These are phyloP conservation scores for Aureococcus anophagefferens DNA, from an alignment of 108 stramenopile genomes.

Conservation along the genomic window DNA sequence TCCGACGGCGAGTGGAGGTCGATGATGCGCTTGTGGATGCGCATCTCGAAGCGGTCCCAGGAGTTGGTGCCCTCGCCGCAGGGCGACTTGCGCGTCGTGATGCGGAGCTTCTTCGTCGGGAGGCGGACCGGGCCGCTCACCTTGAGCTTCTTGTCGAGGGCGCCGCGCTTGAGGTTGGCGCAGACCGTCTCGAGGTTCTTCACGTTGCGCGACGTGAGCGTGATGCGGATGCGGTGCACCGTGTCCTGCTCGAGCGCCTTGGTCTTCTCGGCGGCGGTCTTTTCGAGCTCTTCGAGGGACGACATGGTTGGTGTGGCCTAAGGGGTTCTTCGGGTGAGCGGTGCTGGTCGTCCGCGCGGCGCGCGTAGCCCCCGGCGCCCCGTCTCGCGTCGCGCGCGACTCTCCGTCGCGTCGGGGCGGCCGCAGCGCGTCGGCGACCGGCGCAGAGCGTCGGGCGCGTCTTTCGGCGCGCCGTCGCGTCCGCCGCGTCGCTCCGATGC, in stretches of 20 bases:
- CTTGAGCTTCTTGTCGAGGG: constrained; percentile 83
- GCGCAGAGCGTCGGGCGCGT: too few species aligned
- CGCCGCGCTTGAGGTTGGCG: constrained; percentile 87
- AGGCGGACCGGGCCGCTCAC: constrained; percentile 94
- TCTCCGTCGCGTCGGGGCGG: too few species aligned
- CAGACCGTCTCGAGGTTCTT: constrained; percentile 97
- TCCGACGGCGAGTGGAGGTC: constrained; percentile 91
- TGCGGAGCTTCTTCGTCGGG: constrained; percentile 91
- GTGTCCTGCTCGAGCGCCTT: constrained; percentile 16
- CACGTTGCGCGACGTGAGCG: constrained; percentile 94
- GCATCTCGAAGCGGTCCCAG: constrained; percentile 97
- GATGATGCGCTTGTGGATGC: constrained; percentile 99
- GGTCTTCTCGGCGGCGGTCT: too few species aligned
- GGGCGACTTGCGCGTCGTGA: constrained; percentile 98
- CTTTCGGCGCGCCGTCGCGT: too few species aligned
- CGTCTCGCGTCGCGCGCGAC: too few species aligned
- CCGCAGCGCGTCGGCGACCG: too few species aligned
- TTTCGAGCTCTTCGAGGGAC: too few species aligned
- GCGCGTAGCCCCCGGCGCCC: too few species aligned
- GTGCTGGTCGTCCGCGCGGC: too few species aligned
- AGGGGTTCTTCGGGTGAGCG: too few species aligned
- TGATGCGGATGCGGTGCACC: constrained; percentile 97
- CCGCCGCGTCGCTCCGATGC: too few species aligned
- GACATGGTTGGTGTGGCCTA: too few species aligned
- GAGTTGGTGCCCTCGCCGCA: constrained; percentile 99